Base-by-base conservation (phyloP, 768 basidiomycete species). In the Pleurotus tuber-regium region DNA sequence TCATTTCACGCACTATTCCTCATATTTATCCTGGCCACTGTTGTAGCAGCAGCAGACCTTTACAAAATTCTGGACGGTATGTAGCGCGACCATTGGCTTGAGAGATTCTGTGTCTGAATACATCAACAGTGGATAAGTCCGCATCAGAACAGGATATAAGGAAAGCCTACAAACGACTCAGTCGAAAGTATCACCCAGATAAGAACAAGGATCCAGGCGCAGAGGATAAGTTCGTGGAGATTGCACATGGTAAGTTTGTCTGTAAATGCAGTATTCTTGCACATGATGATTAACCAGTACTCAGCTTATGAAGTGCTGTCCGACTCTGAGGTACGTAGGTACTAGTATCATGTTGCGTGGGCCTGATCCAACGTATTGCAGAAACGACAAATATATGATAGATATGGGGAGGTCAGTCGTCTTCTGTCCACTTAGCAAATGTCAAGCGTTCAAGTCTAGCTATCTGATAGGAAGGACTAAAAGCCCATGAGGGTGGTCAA, bases 361-460 rank as follows among this genome's bases (percentile, higher is more conserved):
- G 18, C 26, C 25, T 57, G 36, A 53, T 53, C 54, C 50, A 55
- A 30, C 19, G n/a, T 42, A 12, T 12, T 54, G 2, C 63, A 95
- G 89, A 96, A 93, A 87, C 86, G 90, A 25, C 78, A 83, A 72
- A 90, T 96, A 56, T 99, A 98, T 67, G 97, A 98, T 67, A 79
- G 86, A 52, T 86, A 94, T 71, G 96, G 96, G 54, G 93, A 95
- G 74, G 87, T 86, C 51, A 55, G 70, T 29, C 23, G 6, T 16
- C 26, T 23, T 18, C 24, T n/a, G 21, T 14, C 16, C 2, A n/a
- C 41, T 41, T 30, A 38, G 9, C n/a, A 35, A 16, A 44, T 3
- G 52, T n/a, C n/a, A n/a, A n/a, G n/a, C n/a, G n/a, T n/a, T n/a
- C n/a, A n/a, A n/a, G n/a, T n/a, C n/a, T n/a, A n/a, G n/a, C n/a